phyloP scores from a whole-genome alignment of 1,284 basidiomycete genomes.

The Tranzscheliella williamsii region DNA sequence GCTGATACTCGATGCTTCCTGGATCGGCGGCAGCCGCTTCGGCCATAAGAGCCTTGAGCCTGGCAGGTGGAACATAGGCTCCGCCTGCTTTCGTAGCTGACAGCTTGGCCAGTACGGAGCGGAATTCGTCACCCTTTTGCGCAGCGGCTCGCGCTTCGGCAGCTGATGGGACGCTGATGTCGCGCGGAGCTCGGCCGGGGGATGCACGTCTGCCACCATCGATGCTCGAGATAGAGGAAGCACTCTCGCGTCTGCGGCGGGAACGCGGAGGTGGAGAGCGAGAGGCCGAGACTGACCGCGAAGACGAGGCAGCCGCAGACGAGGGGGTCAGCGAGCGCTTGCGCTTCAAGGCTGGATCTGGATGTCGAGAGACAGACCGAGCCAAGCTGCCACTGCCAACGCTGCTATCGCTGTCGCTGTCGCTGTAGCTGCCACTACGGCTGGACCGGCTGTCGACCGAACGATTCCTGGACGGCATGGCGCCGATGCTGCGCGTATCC shows the following conservation, averaged over 20 bases:
- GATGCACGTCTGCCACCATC: neutral
- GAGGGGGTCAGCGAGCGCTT: neutral
- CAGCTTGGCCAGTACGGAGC: conserved; percentile 49
- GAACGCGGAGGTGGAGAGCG: neutral
- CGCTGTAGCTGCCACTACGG: neutral
- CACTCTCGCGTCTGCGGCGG: neutral
- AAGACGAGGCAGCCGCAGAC: neutral
- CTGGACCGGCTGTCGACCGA: neutral
- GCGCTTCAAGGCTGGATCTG: too few species aligned
- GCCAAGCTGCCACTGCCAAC: neutral
- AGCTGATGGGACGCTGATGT: neutral
- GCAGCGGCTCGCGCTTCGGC: neutral
- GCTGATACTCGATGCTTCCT: conserved; percentile 84
- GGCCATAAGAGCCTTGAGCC: conserved; percentile 81
- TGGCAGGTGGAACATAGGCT: conserved; percentile 93
- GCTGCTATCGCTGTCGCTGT: neutral
- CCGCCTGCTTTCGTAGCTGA: conserved; percentile 74
- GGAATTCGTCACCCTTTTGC: conserved; percentile 43
- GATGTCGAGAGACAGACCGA: too few species aligned
- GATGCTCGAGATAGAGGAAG: neutral
- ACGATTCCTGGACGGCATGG: neutral
- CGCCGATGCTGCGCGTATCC: too few species aligned
- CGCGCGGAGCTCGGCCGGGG: neutral
- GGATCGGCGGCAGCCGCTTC: conserved; percentile 79
- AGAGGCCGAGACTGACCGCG: neutral